phyloP scores from a whole-genome alignment of 306 rosid genomes.

The Malus sieversii region DNA sequence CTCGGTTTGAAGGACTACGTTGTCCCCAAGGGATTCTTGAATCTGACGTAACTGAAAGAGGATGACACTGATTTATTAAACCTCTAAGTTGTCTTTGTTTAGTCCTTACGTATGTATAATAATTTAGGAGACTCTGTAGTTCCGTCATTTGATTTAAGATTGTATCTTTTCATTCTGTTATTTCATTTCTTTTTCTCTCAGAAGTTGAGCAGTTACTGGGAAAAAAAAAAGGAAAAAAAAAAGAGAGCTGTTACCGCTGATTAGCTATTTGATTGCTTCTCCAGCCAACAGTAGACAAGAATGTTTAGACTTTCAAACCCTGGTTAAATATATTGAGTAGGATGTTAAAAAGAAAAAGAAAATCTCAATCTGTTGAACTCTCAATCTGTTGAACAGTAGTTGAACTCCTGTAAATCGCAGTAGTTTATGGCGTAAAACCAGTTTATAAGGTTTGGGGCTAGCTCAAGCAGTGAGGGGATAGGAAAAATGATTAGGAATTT shows the following conservation, averaged over 20 bases:
- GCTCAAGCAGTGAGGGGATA: neutral
- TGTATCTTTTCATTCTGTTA: neutral
- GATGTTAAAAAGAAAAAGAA: neutral
- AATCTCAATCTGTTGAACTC: neutral
- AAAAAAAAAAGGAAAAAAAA: too few relatives aligned
- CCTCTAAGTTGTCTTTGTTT: neutral
- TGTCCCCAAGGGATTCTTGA: neutral
- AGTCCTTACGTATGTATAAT: neutral
- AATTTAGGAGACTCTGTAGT: neutral
- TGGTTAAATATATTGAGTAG: neutral
- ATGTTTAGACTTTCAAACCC: neutral
- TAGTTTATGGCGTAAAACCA: neutral
- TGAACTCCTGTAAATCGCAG: neutral
- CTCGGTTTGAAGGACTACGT: neutral
- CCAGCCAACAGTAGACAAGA: neutral
- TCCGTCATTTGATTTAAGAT: too few relatives aligned
- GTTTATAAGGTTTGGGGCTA: neutral
- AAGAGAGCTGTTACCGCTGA: neutral
- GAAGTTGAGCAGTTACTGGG: neutral
- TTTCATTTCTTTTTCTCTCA: neutral
- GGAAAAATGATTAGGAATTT: neutral
- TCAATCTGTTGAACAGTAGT: neutral
- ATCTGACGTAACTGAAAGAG: neutral
- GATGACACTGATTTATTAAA: neutral
- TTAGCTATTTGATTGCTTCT: neutral